Evolutionary conservation across 768 basidiomycete genomes (phyloP).

Genomic region (Suillus spraguei): DNA sequence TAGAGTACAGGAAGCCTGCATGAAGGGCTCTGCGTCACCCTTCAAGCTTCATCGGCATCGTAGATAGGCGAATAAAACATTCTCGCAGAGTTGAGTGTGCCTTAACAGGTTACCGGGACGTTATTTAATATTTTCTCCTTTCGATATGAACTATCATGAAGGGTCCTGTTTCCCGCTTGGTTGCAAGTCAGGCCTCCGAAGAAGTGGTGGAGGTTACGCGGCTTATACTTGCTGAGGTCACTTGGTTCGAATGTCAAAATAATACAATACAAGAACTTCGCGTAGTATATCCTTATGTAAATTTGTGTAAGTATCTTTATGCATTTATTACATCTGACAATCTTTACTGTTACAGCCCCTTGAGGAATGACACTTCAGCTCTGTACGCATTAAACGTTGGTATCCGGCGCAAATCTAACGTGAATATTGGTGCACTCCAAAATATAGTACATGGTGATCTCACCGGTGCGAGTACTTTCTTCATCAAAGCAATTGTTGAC

Average conservation of each 20-base stretch:
- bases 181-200: no score
- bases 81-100: no score
- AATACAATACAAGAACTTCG: neutral
- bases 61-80: no score
- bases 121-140: no score
- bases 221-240: no score
- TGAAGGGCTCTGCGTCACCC: no score
- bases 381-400: neutral
- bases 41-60: no score
- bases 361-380: slow-evolving; percentile 3
- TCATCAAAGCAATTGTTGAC: neutral
- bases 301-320: neutral
- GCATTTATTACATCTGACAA: neutral
- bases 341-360: neutral
- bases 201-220: no score
- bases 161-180: no score
- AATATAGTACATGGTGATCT: slow-evolving; percentile 37
- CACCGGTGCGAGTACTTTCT: slow-evolving; percentile 25
- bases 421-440: slow-evolving; percentile 1
- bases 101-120: no score
- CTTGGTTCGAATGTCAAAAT: neutral
- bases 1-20: no score
- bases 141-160: no score
- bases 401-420: neutral
- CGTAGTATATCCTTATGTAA: neutral